Conservation (phyloP, 768 basidiomycete species). For the Trametes cubensis region DNA sequence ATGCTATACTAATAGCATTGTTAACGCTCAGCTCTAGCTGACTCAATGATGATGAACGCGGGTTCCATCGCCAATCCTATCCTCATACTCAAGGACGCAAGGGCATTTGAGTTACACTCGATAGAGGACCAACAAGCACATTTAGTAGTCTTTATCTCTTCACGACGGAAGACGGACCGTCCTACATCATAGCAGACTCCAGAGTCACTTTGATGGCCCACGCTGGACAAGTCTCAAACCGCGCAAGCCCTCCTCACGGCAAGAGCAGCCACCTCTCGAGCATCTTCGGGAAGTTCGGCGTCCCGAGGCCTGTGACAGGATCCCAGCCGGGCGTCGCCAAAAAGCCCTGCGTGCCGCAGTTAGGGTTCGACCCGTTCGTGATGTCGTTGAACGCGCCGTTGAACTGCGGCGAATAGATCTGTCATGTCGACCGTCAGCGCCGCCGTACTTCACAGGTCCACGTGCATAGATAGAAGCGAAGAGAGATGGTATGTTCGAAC, state of each 20-base stretch:
- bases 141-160: no score
- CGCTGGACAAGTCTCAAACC: not conserved
- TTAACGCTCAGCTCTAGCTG: no score
- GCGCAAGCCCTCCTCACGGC: not conserved
- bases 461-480: not conserved
- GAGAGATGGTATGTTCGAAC: not conserved
- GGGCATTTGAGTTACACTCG: no score
- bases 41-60: no score
- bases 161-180: no score
- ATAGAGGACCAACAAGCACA: no score
- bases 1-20: no score
- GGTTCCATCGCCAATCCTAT: no score
- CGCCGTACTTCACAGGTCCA: not conserved
- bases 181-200: no score
- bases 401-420: constrained; percentile 20
- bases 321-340: constrained; percentile 33
- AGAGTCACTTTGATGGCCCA: no score
- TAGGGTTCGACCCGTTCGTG: constrained; percentile 35
- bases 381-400: constrained; percentile 34
- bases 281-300: constrained; percentile 30
- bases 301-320: constrained; percentile 35
- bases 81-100: no score
- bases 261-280: not conserved
- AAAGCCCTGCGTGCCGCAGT: constrained; percentile 39
- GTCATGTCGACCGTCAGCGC: not conserved